These are phyloP conservation scores for Colletotrichum sp. DNA, from an alignment of 2,329 filamentous ascomycete species.

Conservation along the genomic window DNA sequence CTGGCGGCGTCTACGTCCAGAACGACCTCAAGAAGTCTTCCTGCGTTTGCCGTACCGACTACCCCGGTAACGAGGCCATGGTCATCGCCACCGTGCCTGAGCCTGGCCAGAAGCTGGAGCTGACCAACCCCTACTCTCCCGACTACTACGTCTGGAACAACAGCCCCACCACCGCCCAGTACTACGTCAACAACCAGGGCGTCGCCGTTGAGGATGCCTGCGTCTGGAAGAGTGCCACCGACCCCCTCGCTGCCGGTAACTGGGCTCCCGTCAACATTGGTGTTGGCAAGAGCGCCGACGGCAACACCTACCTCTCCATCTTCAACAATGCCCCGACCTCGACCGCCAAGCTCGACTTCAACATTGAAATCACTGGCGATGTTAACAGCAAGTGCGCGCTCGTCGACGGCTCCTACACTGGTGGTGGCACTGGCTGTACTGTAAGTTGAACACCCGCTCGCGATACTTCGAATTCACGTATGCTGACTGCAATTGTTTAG, in stretches of 20 bases:
- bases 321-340: slow-evolving; percentile 85
- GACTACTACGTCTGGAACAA: slow-evolving; percentile 82
- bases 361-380: slow-evolving; percentile 77
- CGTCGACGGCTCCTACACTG: slow-evolving; percentile 65
- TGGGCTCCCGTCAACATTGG: slow-evolving; percentile 88
- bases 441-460: slow-evolving; percentile 62
- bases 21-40: slow-evolving; percentile 75
- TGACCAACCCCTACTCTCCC: slow-evolving; percentile 78
- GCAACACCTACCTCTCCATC: slow-evolving; percentile 80
- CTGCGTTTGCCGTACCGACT: slow-evolving; percentile 91
- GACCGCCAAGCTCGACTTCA: slow-evolving; percentile 73
- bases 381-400: slow-evolving; percentile 66
- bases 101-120: slow-evolving; percentile 61
- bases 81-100: slow-evolving; percentile 74
- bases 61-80: slow-evolving; percentile 91
- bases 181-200: slow-evolving; percentile 92
- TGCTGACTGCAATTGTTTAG: slow-evolving; percentile 30
- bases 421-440: slow-evolving; percentile 74
- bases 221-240: slow-evolving; percentile 66
- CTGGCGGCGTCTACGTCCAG: slow-evolving; percentile 72
- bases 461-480: neutral
- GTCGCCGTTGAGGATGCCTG: slow-evolving; percentile 72
- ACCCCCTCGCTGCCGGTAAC: slow-evolving; percentile 72
- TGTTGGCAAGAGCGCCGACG: slow-evolving; percentile 70
- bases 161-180: slow-evolving; percentile 84